Percentiles rank a stretch among this genome's conserved stretches.
Conservation (phyloP, 352 stramenopile species). For the Globisporangium paroecandrum region DNA sequence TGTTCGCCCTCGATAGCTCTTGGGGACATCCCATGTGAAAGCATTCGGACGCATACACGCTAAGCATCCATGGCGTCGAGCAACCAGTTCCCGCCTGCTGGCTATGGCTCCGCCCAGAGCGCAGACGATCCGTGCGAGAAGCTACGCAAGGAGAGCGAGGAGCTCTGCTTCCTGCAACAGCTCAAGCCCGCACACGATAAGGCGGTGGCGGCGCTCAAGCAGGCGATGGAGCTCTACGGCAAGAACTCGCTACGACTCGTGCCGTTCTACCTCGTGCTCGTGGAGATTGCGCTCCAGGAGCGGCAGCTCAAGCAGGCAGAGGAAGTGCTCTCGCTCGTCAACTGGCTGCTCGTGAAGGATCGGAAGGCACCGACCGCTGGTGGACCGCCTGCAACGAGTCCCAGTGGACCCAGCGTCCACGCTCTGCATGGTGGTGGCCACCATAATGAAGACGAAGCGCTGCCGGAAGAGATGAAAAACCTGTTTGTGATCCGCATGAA, state of each 20-base stretch:
- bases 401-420: constrained; percentile 6
- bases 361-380: constrained; percentile 18
- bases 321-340: constrained; percentile 61
- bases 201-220: constrained; percentile 40
- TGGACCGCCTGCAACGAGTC: background rate
- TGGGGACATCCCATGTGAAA: background rate
- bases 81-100: background rate
- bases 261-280: constrained; percentile 65
- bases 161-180: constrained; percentile 48
- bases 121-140: constrained; percentile 32
- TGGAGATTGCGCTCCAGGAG: constrained; percentile 57
- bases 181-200: constrained; percentile 44
- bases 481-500: constrained; percentile 67
- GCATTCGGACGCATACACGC: too few species aligned
- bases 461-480: constrained; percentile 59
- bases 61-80: background rate
- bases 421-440: constrained; percentile 1
- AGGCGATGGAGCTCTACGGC: constrained; percentile 44
- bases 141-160: constrained; percentile 55
- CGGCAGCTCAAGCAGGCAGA: constrained; percentile 61
- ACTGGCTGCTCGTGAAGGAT: constrained; percentile 72
- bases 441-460: constrained; percentile 12
- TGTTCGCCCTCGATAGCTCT: background rate
- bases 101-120: background rate
- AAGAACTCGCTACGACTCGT: constrained; percentile 52